Evolutionary conservation across 2,329 filamentous ascomycete species (phyloP).

Genomic region (Diaporthe citriasiana): DNA sequence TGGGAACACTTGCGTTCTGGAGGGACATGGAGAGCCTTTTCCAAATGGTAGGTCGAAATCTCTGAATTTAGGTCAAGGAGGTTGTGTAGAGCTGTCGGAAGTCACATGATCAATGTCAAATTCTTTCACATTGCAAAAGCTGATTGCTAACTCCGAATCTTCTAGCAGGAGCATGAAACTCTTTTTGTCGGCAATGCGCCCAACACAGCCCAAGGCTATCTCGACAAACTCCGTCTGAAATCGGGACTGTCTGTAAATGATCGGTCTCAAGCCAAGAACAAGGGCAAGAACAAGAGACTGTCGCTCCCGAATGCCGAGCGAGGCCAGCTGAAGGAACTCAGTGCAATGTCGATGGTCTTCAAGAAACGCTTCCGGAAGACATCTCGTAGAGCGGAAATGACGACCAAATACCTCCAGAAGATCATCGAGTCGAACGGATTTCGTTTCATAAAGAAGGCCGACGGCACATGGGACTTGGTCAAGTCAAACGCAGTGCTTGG

Average conservation of each 20-base stretch:
- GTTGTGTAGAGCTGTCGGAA: neutral
- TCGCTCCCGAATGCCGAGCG: neutral
- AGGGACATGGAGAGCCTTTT: neutral
- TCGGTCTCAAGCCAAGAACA: neutral
- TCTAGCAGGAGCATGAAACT: neutral
- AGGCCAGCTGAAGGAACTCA: neutral
- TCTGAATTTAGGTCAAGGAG: no score
- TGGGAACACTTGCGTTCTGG: neutral
- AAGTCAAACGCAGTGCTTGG: neutral
- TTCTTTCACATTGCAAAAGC: neutral
- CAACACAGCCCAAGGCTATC: neutral
- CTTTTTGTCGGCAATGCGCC: neutral
- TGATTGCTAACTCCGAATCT: neutral
- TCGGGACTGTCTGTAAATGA: neutral
- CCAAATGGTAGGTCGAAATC: neutral
- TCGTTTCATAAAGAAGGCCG: neutral
- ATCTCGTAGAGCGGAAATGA: neutral
- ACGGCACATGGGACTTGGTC: neutral
- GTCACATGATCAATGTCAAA: neutral
- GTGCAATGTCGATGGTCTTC: neutral
- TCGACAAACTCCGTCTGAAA: neutral
- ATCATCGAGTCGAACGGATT: neutral
- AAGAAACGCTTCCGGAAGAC: constrained; percentile 4
- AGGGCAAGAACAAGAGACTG: constrained; percentile 1
- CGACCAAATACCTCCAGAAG: neutral